phyloP scores from a whole-genome alignment of 345 rosid genomes.

The Gossypium mustelinum region DNA sequence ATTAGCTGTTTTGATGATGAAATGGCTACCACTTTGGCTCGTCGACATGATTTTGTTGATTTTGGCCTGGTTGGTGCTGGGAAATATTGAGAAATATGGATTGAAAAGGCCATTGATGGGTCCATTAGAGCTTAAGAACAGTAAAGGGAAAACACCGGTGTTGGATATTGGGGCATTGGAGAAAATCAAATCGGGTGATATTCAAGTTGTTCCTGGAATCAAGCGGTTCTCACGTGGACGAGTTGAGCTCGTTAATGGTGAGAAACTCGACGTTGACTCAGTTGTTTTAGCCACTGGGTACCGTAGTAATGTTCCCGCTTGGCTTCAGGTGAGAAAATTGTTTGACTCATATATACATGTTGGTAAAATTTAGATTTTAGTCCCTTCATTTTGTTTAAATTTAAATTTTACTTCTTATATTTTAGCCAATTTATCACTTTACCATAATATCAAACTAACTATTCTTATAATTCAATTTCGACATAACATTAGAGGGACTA shows the following conservation, averaged over 20 bases:
- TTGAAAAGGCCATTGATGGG: constrained; percentile 63
- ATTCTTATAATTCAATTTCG: too few species aligned
- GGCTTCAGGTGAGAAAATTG: constrained; percentile 62
- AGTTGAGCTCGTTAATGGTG: constrained; percentile 65
- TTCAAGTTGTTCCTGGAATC: constrained; percentile 71
- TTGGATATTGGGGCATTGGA: constrained; percentile 76
- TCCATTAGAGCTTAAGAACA: constrained; percentile 61
- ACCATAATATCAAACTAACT: too few species aligned
- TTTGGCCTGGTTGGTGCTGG: constrained; percentile 52
- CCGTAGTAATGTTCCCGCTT: constrained; percentile 85
- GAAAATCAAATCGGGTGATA: constrained; percentile 61
- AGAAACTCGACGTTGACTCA: constrained; percentile 55
- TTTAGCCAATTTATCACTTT: too few species aligned
- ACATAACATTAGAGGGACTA: too few species aligned
- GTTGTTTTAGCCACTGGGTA: constrained; percentile 86
- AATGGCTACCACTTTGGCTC: constrained; percentile 69
- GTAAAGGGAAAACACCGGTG: constrained; percentile 75
- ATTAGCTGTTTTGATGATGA: constrained; percentile 53
- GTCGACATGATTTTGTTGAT: constrained; percentile 63
- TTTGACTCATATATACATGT: neutral
- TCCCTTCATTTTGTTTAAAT: too few species aligned
- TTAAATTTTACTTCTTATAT: too few species aligned
- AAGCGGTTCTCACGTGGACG: constrained; percentile 42
- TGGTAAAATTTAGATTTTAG: too few species aligned
- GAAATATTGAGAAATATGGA: constrained; percentile 58